Base-by-base conservation (phyloP, 2,329 filamentous ascomycete species). In the Neonectria sp. region DNA sequence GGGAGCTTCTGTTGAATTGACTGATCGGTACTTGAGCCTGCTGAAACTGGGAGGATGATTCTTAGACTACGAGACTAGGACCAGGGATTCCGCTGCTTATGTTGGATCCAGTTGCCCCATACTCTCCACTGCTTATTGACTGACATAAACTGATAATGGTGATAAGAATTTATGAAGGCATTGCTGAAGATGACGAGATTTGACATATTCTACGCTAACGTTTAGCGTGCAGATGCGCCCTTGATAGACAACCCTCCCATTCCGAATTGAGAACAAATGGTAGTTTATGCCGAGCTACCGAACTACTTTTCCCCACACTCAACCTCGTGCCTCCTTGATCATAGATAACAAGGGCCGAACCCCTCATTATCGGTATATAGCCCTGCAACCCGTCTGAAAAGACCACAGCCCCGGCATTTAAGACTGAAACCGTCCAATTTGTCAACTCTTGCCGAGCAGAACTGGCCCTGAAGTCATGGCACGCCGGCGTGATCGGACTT, bases 211-310 rank as follows among this genome's bases (percentile, higher is more conserved):
- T 17, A 17, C 27, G 48, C 48, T 52, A 33, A 52, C 48, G 8
- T 21, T 33, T 31, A 31, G 13, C 35, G 48, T 12, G 48, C 6
- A 15, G 27, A 33, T 12, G n/a, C 7, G 12, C 29, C 29, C 3
- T 21, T 6, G 15, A 17, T 17, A 21, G 21, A 21, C 21, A 21
- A 21, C 5, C n/a, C 27, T 21, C 17, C 13, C 11, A 25, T n/a
- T 33, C 48, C 48, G 27, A 11, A 52, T 52, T 52, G 17, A 29
- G 48, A 52, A 52, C 17, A 21, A 31, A 52, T 27, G 27, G 48
- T 21, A 31, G 17, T 21, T 12, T 12, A 52, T 52, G 48, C 48
- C 48, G 48, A 52, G 27, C 48, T 52, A n/a, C 27, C 48, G 48
- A 21, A 33, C 15, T 4, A 17, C 48, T 51, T 13, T 29, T 51